Evolutionary conservation across 2,329 filamentous ascomycete species (phyloP).

Genomic region (Xylaria sp.): DNA sequence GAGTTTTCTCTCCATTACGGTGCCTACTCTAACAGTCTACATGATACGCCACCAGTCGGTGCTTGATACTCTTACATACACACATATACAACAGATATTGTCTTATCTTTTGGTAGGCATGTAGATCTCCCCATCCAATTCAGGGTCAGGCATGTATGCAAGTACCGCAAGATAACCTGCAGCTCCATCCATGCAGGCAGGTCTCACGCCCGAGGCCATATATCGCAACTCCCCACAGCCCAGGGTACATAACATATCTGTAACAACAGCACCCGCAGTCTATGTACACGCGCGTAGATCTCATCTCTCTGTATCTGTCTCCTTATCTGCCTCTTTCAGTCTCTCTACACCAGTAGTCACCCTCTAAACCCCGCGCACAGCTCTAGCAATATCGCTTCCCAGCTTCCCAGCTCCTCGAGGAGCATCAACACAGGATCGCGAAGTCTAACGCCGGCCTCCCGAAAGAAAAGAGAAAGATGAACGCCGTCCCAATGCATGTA

Average conservation of each 20-base stretch:
- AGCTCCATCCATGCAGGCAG: too few species aligned
- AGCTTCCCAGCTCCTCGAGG: constrained; percentile 9
- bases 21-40: too few species aligned
- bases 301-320: neutral
- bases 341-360: neutral
- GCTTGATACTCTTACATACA: too few species aligned
- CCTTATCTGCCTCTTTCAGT: too few species aligned
- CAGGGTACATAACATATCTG: neutral
- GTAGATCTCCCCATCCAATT: constrained; percentile 4
- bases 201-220: too few species aligned
- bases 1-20: too few species aligned
- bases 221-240: neutral
- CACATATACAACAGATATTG: too few species aligned
- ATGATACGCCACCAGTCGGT: too few species aligned
- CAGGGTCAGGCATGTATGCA: constrained; percentile 23
- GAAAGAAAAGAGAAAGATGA: constrained; percentile 12
- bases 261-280: neutral
- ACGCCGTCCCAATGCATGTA: constrained; percentile 11
- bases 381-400: constrained; percentile 2
- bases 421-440: constrained; percentile 9
- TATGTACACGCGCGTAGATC: neutral
- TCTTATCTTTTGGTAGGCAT: too few species aligned
- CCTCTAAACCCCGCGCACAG: neutral
- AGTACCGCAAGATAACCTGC: constrained; percentile 14
- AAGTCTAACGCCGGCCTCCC: constrained; percentile 19